Percentiles rank a stretch among this genome's conserved stretches.
phyloP scores from a whole-genome alignment of 495 filamentous ascomycete genomes.

The Penicillium psychrofluorescens region DNA sequence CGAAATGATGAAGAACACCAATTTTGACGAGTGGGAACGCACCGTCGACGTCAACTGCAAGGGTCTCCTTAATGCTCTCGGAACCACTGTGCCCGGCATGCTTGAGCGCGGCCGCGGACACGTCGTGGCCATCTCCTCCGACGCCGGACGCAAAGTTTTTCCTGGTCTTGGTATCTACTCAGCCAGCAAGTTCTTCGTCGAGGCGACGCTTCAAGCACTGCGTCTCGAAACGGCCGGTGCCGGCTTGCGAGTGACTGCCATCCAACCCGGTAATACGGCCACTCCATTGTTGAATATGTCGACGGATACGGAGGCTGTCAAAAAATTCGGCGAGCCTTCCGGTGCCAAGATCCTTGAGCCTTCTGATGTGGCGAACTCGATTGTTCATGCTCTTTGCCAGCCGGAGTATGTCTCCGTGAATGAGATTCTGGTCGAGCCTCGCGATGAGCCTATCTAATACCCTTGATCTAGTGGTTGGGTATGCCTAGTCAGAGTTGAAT shows the following conservation, averaged over 20 bases:
- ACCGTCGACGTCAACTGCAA: conserved; percentile 70
- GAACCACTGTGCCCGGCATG: conserved; percentile 54
- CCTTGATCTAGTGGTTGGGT: neutral
- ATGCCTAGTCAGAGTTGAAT: too few species aligned
- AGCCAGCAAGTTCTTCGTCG: conserved; percentile 67
- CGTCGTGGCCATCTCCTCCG: conserved; percentile 63
- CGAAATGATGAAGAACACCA: conserved; percentile 62
- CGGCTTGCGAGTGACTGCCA: conserved; percentile 54
- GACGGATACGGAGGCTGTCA: conserved; percentile 58
- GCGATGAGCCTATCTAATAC: conserved; percentile 59
- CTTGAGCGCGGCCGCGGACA: conserved; percentile 52
- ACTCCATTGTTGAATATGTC: conserved; percentile 59
- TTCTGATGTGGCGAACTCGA: conserved; percentile 55
- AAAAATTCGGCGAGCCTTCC: conserved; percentile 61
- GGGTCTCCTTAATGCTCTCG: conserved; percentile 56
- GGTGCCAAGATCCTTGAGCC: conserved; percentile 58
- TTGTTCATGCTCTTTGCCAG: conserved; percentile 57
- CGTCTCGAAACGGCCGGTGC: conserved; percentile 60
- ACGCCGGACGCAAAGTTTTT: conserved; percentile 64
- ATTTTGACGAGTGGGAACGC: conserved; percentile 60
- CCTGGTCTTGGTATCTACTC: conserved; percentile 67
- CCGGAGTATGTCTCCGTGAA: conserved; percentile 62
- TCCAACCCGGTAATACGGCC: conserved; percentile 61
- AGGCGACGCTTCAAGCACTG: conserved; percentile 58
- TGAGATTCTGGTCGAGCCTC: conserved; percentile 63